Evolutionary conservation across 78 protist genomes (phyloP).

Genomic region (Trichosphaerium sp.): DNA sequence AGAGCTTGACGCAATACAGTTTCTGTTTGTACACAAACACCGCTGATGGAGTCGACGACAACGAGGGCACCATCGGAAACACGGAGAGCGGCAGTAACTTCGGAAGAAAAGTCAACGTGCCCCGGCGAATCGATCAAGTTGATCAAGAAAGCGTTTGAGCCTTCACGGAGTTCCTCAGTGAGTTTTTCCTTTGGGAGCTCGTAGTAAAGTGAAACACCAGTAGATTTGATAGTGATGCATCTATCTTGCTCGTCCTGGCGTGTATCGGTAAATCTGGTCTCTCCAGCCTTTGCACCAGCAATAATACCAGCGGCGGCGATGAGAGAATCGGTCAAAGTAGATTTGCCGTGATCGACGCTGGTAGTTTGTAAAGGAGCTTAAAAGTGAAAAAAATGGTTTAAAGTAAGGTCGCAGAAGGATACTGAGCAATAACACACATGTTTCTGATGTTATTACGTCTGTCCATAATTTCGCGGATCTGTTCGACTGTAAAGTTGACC

Average conservation of each 20-base stretch:
- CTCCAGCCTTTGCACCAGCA: slow-evolving; percentile 90
- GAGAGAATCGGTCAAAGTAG: slow-evolving; percentile 98
- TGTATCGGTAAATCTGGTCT: slow-evolving; percentile 89
- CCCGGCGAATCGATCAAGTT: slow-evolving; percentile 98
- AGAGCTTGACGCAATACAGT: slow-evolving; percentile 99
- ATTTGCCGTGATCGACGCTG: slow-evolving; percentile 88
- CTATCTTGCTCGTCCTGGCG: slow-evolving; percentile 97
- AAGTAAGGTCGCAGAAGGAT: background rate
- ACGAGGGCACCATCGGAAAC: slow-evolving; percentile 99
- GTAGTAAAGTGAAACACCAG: slow-evolving; percentile 91
- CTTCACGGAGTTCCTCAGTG: background rate
- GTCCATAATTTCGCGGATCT: slow-evolving; percentile 89
- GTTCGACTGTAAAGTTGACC: slow-evolving; percentile 85
- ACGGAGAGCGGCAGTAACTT: slow-evolving; percentile 99
- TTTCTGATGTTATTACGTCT: slow-evolving; percentile 83
- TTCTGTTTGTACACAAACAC: slow-evolving; percentile 99
- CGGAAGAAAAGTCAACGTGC: slow-evolving; percentile 97
- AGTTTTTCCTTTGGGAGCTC: slow-evolving; percentile 38
- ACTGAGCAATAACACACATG: slow-evolving; percentile 95
- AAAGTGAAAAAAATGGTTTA: background rate
- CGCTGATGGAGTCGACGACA: slow-evolving; percentile 98
- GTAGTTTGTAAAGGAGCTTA: background rate
- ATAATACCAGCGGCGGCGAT: slow-evolving; percentile 97
- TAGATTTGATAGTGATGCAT: slow-evolving; percentile 98
- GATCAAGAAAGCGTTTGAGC: slow-evolving; percentile 73